These are phyloP conservation scores for Suillus plorans DNA, from an alignment of 768 basidiomycete species.

Conservation along the genomic window DNA sequence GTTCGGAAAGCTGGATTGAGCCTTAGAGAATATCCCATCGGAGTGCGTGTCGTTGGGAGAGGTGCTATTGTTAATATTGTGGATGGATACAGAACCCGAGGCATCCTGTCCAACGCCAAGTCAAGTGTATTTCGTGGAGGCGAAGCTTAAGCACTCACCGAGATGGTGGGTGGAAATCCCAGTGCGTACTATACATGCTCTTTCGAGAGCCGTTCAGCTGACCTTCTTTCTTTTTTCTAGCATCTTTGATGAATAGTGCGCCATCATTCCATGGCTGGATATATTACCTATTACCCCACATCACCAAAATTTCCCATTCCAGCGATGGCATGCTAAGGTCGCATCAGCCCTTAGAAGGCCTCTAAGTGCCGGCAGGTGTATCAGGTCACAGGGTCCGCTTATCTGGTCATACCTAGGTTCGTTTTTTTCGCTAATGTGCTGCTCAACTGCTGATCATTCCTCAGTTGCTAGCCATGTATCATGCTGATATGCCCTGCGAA, in stretches of 20 bases:
- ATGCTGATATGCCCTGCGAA: background rate
- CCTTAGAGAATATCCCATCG: background rate
- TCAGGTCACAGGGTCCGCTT: background rate
- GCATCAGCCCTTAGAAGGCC: background rate
- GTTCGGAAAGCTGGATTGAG: background rate
- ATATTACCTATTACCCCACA: background rate
- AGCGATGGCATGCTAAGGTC: background rate
- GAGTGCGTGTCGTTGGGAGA: background rate
- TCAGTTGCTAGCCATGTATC: background rate
- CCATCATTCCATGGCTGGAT: background rate
- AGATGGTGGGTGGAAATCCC: background rate
- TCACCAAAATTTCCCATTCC: background rate
- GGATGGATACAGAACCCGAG: background rate
- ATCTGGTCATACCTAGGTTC: background rate
- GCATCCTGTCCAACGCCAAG: background rate
- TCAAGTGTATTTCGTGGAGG: background rate
- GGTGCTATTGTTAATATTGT: background rate
- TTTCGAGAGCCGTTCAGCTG: background rate
- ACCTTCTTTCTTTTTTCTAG: background rate
- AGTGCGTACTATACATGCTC: background rate
- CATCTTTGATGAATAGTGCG: background rate
- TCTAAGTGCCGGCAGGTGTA: background rate
- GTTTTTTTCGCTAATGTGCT: no score
- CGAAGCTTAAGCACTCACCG: background rate
- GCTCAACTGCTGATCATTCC: background rate